Evolutionary conservation across 768 basidiomycete species (phyloP).

Genomic region (Cystobasidium tubakii): DNA sequence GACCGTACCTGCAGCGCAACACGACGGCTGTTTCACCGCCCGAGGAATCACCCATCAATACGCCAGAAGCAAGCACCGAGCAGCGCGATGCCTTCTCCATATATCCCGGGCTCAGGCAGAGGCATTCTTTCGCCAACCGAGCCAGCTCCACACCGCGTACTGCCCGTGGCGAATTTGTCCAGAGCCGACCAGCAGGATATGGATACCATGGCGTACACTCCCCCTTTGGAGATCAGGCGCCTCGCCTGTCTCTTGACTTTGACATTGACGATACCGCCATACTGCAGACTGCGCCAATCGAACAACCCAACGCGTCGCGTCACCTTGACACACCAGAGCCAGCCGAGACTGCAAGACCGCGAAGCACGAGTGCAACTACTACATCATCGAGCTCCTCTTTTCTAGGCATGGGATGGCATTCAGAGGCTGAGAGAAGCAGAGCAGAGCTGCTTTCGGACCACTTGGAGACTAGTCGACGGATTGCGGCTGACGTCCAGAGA

Average conservation of each 20-base stretch:
- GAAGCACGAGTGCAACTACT: neutral
- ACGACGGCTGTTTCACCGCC: slow-evolving; percentile 20
- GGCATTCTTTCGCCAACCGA: neutral
- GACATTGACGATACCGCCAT: neutral
- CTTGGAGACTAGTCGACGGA: slow-evolving; percentile 3
- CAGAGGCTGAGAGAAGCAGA: neutral
- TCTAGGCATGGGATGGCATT: neutral
- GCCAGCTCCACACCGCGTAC: neutral
- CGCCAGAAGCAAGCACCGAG: neutral
- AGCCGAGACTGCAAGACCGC: neutral
- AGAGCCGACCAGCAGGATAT: neutral
- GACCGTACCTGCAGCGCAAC: slow-evolving; percentile 17
- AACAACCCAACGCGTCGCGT: neutral
- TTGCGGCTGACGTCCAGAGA: slow-evolving; percentile 12
- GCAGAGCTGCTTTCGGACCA: slow-evolving; percentile 8
- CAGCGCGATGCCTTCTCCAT: neutral
- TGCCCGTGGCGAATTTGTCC: neutral
- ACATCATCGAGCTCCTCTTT: neutral
- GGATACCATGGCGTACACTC: neutral
- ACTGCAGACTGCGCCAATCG: neutral
- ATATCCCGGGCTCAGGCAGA: neutral
- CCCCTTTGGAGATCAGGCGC: neutral
- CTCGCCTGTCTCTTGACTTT: neutral
- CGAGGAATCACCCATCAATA: slow-evolving; percentile 25
- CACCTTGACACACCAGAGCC: neutral